Percentiles rank a stretch among this genome's conserved stretches.
phyloP scores from a whole-genome alignment of 2,329 filamentous ascomycete species.

The Teratosphaeria nubilosa region DNA sequence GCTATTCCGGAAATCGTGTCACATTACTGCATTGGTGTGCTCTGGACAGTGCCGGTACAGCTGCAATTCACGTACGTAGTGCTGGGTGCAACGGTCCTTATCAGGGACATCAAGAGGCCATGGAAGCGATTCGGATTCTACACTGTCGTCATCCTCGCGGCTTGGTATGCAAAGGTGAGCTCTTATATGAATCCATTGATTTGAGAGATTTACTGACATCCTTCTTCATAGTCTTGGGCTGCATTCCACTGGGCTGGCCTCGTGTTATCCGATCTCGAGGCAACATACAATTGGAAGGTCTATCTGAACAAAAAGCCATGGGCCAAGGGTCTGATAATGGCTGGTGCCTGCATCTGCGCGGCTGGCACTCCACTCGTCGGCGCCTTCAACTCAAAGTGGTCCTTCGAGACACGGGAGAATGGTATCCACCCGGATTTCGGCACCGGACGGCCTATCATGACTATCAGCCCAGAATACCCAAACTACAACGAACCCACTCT shows the following conservation, averaged over 20 bases:
- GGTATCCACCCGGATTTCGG: constrained; percentile 33
- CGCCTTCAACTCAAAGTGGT: constrained; percentile 5
- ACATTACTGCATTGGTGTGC: constrained; percentile 39
- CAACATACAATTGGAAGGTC: constrained; percentile 34
- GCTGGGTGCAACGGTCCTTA: constrained; percentile 31
- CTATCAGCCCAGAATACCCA: constrained; percentile 34
- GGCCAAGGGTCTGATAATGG: constrained; percentile 28
- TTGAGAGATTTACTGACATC: background rate
- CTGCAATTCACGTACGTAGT: constrained; percentile 36
- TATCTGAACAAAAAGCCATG: constrained; percentile 26
- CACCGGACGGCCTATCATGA: constrained; percentile 28
- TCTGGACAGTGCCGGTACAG: constrained; percentile 38
- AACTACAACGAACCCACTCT: constrained; percentile 34
- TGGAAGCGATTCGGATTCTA: constrained; percentile 38
- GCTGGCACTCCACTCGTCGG: constrained; percentile 2
- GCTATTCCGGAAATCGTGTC: constrained; percentile 36
- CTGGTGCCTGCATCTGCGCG: constrained; percentile 6
- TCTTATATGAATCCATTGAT: background rate
- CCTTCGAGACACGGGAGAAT: constrained; percentile 26
- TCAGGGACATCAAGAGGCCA: constrained; percentile 33
- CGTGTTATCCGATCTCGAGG: constrained; percentile 35
- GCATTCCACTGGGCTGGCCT: constrained; percentile 36
- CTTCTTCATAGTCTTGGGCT: constrained; percentile 27
- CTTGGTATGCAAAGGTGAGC: constrained; percentile 30
- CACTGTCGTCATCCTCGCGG: constrained; percentile 30